A percentile compares a stretch with the other conserved stretches of the same genome.
phyloP scores from a whole-genome alignment of 2,329 filamentous ascomycete species.

The Scopulariopsis brevicaulis region DNA sequence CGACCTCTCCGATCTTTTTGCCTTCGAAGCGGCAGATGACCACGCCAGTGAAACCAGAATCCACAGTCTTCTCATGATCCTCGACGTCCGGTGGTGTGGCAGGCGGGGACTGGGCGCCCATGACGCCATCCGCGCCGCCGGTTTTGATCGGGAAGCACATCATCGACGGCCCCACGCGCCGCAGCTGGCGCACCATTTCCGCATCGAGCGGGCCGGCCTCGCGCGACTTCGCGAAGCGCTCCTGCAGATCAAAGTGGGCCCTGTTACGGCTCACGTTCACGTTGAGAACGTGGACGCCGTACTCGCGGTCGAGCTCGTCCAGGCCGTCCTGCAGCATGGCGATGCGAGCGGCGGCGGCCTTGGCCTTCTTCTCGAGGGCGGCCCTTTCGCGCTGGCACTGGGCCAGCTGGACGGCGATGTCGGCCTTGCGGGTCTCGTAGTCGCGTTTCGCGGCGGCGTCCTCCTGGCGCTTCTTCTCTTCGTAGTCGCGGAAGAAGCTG shows the following conservation, averaged over 20 bases:
- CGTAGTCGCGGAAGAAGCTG: constrained; percentile 1
- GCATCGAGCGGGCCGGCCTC: background rate
- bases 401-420: background rate
- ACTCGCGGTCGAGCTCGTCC: background rate
- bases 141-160: background rate
- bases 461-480: background rate
- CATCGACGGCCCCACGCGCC: background rate
- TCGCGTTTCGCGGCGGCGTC: constrained; percentile 1
- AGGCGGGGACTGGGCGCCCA: background rate
- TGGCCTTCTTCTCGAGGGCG: background rate
- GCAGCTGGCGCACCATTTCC: background rate
- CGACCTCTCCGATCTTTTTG: background rate
- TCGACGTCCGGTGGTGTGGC: background rate
- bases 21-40: background rate
- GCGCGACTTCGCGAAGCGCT: constrained; percentile 1
- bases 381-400: background rate
- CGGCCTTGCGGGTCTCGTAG: background rate
- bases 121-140: background rate
- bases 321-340: background rate
- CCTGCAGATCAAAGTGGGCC: constrained; percentile 1
- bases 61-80: background rate
- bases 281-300: background rate
- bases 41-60: background rate
- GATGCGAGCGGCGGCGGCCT: background rate
- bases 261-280: background rate